Percentiles rank a stretch among this genome's conserved stretches.
phyloP scores from a whole-genome alignment of 2,329 filamentous ascomycete species.

The Dactylonectria estremocensis region DNA sequence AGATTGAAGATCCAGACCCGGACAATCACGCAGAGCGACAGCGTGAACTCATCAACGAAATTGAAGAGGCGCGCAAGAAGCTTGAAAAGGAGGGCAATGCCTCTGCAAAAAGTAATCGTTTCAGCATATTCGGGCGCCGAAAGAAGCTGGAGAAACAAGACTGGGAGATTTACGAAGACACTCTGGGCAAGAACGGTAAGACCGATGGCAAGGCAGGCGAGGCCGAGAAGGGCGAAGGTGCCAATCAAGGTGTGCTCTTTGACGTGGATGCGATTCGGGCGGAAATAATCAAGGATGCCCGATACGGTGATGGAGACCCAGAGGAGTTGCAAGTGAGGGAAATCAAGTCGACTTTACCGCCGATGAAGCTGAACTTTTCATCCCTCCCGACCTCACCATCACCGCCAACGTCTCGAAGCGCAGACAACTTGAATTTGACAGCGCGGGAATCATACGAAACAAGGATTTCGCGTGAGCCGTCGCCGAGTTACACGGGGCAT shows the following conservation, averaged over 20 bases:
- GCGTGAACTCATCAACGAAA: slow-evolving; percentile 94
- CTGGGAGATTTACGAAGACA: slow-evolving; percentile 95
- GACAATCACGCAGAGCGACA: slow-evolving; percentile 92
- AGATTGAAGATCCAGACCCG: slow-evolving; percentile 97
- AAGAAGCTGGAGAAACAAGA: slow-evolving; percentile 87
- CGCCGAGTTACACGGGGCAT: slow-evolving; percentile 43
- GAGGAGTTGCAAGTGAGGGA: slow-evolving; percentile 78
- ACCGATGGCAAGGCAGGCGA: slow-evolving; percentile 36
- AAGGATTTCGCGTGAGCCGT: slow-evolving; percentile 41
- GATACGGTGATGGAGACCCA: slow-evolving; percentile 68
- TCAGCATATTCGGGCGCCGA: slow-evolving; percentile 86
- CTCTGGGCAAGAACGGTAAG: slow-evolving; percentile 55
- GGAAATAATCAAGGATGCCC: slow-evolving; percentile 79
- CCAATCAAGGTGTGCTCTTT: slow-evolving; percentile 82
- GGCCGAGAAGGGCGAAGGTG: slow-evolving; percentile 55
- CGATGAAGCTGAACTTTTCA: slow-evolving; percentile 83
- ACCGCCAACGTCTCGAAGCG: slow-evolving; percentile 37
- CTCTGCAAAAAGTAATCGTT: slow-evolving; percentile 70
- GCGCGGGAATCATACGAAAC: slow-evolving; percentile 46
- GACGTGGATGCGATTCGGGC: slow-evolving; percentile 95
- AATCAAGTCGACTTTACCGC: slow-evolving; percentile 88
- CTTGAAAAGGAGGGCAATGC: slow-evolving; percentile 82
- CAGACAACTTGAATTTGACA: slow-evolving; percentile 28
- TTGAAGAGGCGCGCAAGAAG: slow-evolving; percentile 92
- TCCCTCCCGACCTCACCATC: slow-evolving; percentile 48